Conservation (phyloP, 352 stramenopile species). For the Thraustochytrium sp. region DNA sequence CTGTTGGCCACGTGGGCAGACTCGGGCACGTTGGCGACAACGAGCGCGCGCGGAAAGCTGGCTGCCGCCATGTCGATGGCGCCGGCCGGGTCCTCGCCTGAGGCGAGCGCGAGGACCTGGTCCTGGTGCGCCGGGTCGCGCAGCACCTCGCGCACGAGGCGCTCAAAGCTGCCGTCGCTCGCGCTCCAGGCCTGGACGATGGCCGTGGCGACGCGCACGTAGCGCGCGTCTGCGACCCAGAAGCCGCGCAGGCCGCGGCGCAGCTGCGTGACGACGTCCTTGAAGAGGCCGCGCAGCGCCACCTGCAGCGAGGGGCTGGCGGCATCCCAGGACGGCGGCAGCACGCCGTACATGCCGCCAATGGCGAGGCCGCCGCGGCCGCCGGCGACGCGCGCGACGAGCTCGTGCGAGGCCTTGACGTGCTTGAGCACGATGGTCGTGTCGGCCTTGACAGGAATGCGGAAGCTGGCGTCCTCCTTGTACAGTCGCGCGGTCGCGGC, state of each 20-base stretch:
- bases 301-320: background rate
- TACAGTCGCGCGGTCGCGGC: constrained; percentile 24
- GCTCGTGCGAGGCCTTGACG: constrained; percentile 28
- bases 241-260: constrained; percentile 1
- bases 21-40: background rate
- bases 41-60: background rate
- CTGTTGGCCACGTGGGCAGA: background rate
- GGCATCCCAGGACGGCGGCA: background rate
- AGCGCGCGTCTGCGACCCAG: constrained; percentile 8
- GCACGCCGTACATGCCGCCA: constrained; percentile 38
- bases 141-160: background rate
- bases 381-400: background rate
- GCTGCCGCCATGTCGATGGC: background rate
- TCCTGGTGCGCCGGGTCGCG: background rate
- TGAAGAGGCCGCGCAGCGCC: background rate
- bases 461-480: constrained; percentile 12
- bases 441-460: constrained; percentile 32
- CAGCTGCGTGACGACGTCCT: constrained; percentile 29
- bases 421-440: constrained; percentile 35
- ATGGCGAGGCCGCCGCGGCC: constrained; percentile 18
- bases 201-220: constrained; percentile 1
- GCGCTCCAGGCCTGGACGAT: background rate
- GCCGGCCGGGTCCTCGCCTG: background rate
- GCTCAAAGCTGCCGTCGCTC: background rate
- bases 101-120: background rate